These are phyloP conservation scores for Paramecium sonneborni DNA, from an alignment of 73 alveolate genomes.

Conservation along the genomic window DNA sequence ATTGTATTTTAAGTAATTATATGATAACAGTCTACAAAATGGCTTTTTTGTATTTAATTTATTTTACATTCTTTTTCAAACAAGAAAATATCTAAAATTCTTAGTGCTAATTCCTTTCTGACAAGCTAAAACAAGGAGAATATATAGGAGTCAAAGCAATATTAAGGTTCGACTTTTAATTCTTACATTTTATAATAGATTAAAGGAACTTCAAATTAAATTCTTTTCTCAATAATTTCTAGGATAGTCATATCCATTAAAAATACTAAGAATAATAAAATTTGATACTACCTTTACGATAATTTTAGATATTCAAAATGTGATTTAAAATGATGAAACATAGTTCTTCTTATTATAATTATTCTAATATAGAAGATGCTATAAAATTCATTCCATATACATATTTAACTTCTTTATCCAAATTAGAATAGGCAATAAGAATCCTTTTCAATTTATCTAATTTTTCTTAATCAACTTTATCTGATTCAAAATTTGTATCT, in stretches of 20 bases:
- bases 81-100: slow-evolving; percentile 60
- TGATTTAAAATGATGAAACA: background rate
- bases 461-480: background rate
- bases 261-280: slow-evolving; percentile 16
- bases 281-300: slow-evolving; percentile 10
- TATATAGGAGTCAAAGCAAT: slow-evolving; percentile 30
- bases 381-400: slow-evolving; percentile 66
- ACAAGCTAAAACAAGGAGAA: slow-evolving; percentile 22
- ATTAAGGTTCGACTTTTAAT: background rate
- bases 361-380: slow-evolving; percentile 34
- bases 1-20: background rate
- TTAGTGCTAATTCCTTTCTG: slow-evolving; percentile 38
- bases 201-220: slow-evolving; percentile 34
- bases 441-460: background rate
- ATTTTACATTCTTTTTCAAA: slow-evolving; percentile 39
- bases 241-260: slow-evolving; percentile 19
- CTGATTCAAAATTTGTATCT: background rate
- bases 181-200: slow-evolving; percentile 49
- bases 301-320: background rate
- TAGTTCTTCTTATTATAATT: slow-evolving; percentile 50
- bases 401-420: slow-evolving; percentile 47
- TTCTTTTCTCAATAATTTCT: background rate
- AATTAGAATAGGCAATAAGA: slow-evolving; percentile 47
- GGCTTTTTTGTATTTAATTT: background rate
- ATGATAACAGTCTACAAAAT: slow-evolving; percentile 6